A percentile compares a stretch with the other conserved stretches of the same genome.
Evolutionary conservation across 768 basidiomycete genomes (phyloP).

Genomic region (Thelephora ganbajun): DNA sequence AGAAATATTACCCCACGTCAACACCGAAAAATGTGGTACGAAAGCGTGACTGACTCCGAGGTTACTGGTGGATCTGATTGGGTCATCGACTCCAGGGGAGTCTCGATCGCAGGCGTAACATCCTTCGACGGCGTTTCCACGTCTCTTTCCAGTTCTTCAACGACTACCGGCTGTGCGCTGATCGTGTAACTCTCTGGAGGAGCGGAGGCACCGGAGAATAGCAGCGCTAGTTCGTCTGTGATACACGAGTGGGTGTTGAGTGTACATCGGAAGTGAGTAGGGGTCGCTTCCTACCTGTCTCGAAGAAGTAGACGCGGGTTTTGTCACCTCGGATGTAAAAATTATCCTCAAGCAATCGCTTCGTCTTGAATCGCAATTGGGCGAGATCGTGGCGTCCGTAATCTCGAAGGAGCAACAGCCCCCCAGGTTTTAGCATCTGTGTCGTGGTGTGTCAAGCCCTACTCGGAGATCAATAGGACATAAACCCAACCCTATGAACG

Average conservation of each 20-base stretch:
- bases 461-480: background rate
- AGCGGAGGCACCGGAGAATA: slow-evolving; percentile 56
- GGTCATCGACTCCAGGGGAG: background rate
- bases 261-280: background rate
- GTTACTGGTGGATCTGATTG: too few relatives aligned
- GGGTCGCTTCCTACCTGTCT: slow-evolving; percentile 40
- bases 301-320: slow-evolving; percentile 95
- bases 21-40: too few relatives aligned
- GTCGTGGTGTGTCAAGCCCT: background rate
- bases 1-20: too few relatives aligned
- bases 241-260: background rate
- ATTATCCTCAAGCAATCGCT: slow-evolving; percentile 81
- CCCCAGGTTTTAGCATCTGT: slow-evolving; percentile 85
- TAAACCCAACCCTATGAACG: slow-evolving; percentile 43
- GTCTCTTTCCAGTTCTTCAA: slow-evolving; percentile 22
- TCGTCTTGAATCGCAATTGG: slow-evolving; percentile 83
- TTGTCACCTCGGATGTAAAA: slow-evolving; percentile 96
- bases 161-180: slow-evolving; percentile 17
- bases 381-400: slow-evolving; percentile 94
- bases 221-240: slow-evolving; percentile 61
- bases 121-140: slow-evolving; percentile 5
- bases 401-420: slow-evolving; percentile 75
- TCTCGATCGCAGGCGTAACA: background rate
- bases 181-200: slow-evolving; percentile 17
- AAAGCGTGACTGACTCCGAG: too few relatives aligned